phyloP scores from a whole-genome alignment of 805 yeast genomes.

The Barnettozyma sucrosica region DNA sequence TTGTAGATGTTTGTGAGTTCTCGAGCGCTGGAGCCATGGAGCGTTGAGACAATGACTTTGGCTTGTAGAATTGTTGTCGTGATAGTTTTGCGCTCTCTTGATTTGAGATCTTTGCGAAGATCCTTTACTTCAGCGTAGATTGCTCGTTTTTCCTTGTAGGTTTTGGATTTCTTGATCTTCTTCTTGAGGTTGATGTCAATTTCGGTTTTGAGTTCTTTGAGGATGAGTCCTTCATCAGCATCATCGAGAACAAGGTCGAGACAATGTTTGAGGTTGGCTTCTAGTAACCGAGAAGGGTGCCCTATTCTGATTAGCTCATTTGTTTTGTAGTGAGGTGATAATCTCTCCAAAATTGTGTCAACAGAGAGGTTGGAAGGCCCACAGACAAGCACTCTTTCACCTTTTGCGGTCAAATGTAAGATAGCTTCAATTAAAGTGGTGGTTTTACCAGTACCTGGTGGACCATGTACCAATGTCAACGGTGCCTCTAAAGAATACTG shows the following conservation, averaged over 20 bases:
- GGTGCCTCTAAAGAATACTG: slow-evolving; percentile 57
- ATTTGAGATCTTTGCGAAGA: slow-evolving; percentile 62
- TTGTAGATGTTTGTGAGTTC: slow-evolving; percentile 54
- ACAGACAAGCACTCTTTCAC: slow-evolving; percentile 70
- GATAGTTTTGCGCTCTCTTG: slow-evolving; percentile 59
- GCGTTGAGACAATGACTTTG: slow-evolving; percentile 70
- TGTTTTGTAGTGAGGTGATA: slow-evolving; percentile 36
- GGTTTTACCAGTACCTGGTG: slow-evolving; percentile 81
- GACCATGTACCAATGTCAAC: slow-evolving; percentile 61
- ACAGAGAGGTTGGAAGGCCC: slow-evolving; percentile 94
- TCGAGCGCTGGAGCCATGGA: slow-evolving; percentile 81
- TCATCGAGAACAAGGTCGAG: slow-evolving; percentile 63
- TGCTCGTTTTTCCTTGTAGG: slow-evolving; percentile 56
- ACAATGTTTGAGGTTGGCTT: slow-evolving; percentile 60
- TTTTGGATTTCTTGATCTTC: slow-evolving; percentile 53
- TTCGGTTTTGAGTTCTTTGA: slow-evolving; percentile 65
- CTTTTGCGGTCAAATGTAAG: slow-evolving; percentile 57
- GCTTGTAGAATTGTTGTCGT: slow-evolving; percentile 53
- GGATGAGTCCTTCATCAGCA: slow-evolving; percentile 52
- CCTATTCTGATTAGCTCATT: slow-evolving; percentile 73
- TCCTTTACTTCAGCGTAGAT: slow-evolving; percentile 65
- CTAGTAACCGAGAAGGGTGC: slow-evolving; percentile 83
- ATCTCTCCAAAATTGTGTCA: slow-evolving; percentile 81
- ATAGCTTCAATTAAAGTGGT: slow-evolving; percentile 78
- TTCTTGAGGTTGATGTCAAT: slow-evolving; percentile 51